Evolutionary conservation across 768 basidiomycete genomes (phyloP).

Genomic region (Pisolithus sp.): DNA sequence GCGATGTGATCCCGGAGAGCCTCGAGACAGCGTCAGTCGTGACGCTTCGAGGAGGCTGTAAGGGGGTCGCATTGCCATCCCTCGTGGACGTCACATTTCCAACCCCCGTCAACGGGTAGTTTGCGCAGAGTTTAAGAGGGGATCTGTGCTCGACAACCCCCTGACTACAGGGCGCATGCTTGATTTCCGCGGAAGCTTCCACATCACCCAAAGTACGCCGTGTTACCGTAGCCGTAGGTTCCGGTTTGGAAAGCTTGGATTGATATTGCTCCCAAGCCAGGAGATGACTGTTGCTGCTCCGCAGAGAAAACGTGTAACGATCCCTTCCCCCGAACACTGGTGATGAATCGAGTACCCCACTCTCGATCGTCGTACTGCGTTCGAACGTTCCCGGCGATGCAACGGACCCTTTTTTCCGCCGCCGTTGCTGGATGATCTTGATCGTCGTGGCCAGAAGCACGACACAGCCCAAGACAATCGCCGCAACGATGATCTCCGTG

Average conservation of each 20-base stretch:
- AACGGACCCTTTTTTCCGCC: slow-evolving; percentile 5
- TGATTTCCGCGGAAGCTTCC: slow-evolving; percentile 4
- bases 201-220: slow-evolving; percentile 18
- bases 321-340: slow-evolving; percentile 78
- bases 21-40: slow-evolving; percentile 35
- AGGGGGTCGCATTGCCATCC: slow-evolving; percentile 18
- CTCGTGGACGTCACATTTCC: slow-evolving; percentile 16
- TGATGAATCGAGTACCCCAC: slow-evolving; percentile 48
- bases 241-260: slow-evolving; percentile 28
- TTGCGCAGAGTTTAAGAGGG: background rate
- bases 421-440: slow-evolving; percentile 48
- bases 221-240: slow-evolving; percentile 17
- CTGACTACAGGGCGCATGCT: slow-evolving; percentile 4
- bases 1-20: slow-evolving; percentile 31
- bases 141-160: background rate
- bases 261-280: slow-evolving; percentile 58
- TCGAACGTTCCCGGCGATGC: too few relatives aligned
- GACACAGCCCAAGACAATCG: slow-evolving; percentile 47
- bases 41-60: slow-evolving; percentile 38
- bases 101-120: slow-evolving; percentile 22
- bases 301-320: slow-evolving; percentile 34
- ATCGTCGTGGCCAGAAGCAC: slow-evolving; percentile 44
- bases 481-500: slow-evolving; percentile 42
- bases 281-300: slow-evolving; percentile 33
- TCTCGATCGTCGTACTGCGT: slow-evolving; percentile 29